Evolutionary conservation across 1,284 basidiomycete genomes (phyloP).

Genomic region (Apiotrichum siamense): DNA sequence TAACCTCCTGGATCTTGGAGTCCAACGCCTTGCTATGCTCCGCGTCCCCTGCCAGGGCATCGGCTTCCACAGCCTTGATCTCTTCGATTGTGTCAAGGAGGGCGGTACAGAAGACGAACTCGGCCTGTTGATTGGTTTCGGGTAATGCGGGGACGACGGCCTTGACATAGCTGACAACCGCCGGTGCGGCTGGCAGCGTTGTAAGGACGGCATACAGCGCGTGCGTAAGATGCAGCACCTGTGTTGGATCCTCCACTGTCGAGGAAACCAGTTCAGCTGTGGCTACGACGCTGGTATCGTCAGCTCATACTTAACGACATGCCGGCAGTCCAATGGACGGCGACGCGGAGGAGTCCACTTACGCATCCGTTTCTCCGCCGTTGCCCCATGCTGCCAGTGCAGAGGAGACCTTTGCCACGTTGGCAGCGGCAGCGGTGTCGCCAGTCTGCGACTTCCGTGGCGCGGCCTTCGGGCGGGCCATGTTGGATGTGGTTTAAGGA

Average conservation of each 20-base stretch:
- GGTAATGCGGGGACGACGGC: neutral
- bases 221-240: neutral
- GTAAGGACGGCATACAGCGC: neutral
- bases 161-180: neutral
- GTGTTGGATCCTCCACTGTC: neutral
- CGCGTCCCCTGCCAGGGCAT: conserved; percentile 3
- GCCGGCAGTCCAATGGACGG: no score
- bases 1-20: conserved; percentile 2
- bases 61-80: conserved; percentile 3
- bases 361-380: neutral
- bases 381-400: neutral
- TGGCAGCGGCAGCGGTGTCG: neutral
- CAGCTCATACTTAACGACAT: no score
- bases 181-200: neutral
- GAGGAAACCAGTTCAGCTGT: neutral
- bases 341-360: neutral
- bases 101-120: neutral
- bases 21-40: neutral
- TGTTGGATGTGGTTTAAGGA: neutral
- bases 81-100: conserved; percentile 15
- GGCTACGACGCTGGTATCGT: neutral
- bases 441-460: neutral
- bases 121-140: neutral
- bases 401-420: neutral
- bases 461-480: neutral